phyloP scores from a whole-genome alignment of 2,329 filamentous ascomycete genomes.

The Amylocarpus encephaloides region DNA sequence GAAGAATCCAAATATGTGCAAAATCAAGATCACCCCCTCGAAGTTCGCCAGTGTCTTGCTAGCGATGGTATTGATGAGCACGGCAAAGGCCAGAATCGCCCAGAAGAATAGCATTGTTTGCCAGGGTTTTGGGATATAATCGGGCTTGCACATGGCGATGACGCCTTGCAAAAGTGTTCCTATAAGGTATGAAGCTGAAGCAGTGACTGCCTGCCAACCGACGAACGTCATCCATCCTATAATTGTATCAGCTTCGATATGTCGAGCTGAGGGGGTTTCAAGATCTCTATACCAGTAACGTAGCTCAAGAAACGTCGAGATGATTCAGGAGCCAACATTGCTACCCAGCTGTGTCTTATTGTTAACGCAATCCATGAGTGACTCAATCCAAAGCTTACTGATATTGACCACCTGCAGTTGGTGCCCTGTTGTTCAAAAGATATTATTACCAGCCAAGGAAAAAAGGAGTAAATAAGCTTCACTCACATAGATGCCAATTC shows the following conservation, averaged over 20 bases:
- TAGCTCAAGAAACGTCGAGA: slow-evolving; percentile 49
- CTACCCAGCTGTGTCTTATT: slow-evolving; percentile 38
- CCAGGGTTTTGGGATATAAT: slow-evolving; percentile 34
- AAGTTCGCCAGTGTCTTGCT: slow-evolving; percentile 35
- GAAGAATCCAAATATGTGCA: slow-evolving; percentile 41
- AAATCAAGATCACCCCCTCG: slow-evolving; percentile 37
- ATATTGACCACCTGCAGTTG: slow-evolving; percentile 51
- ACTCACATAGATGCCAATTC: slow-evolving; percentile 24
- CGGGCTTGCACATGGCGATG: slow-evolving; percentile 29
- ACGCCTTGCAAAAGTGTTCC: slow-evolving; percentile 41
- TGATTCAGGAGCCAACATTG: slow-evolving; percentile 41
- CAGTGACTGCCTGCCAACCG: slow-evolving; percentile 39
- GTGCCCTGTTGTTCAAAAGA: slow-evolving; percentile 33
- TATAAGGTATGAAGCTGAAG: slow-evolving; percentile 36
- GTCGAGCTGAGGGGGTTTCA: background rate
- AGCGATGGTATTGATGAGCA: slow-evolving; percentile 39
- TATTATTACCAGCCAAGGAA: background rate
- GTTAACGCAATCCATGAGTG: background rate
- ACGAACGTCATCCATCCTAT: slow-evolving; percentile 40
- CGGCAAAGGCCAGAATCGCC: slow-evolving; percentile 34
- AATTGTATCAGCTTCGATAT: slow-evolving; percentile 1
- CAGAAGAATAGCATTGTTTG: slow-evolving; percentile 38
- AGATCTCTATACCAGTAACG: slow-evolving; percentile 34
- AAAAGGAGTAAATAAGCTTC: slow-evolving; percentile 1
- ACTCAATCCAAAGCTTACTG: slow-evolving; percentile 25